Percentiles rank a stretch among this genome's conserved stretches.
These are phyloP conservation scores for Metschnikowia colocasiae DNA, from an alignment of 805 yeast genomes.

Conservation along the genomic window DNA sequence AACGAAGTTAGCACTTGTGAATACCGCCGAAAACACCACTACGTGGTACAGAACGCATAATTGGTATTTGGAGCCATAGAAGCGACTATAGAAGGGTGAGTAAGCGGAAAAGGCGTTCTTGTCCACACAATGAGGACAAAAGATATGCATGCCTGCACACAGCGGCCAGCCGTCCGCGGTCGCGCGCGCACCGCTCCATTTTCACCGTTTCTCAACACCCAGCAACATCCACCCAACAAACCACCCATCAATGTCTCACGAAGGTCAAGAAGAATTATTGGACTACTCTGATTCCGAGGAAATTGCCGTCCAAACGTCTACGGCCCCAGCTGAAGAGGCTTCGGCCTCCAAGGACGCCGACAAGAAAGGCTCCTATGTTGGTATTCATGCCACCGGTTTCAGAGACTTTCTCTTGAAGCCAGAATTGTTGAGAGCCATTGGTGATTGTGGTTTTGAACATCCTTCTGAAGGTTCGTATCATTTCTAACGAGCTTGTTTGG, in stretches of 20 bases:
- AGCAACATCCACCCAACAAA: conserved; percentile 1
- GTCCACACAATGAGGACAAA: neutral
- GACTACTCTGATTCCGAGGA: conserved; percentile 99
- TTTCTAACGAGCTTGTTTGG: conserved; percentile 6
- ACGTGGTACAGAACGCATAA: too few relatives aligned
- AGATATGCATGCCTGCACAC: neutral
- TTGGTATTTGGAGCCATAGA: too few relatives aligned
- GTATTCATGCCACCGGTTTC: conserved; percentile 97
- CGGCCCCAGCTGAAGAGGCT: conserved; percentile 50
- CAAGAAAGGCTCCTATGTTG: conserved; percentile 96
- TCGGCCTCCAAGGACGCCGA: conserved; percentile 58
- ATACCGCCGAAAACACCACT: too few relatives aligned
- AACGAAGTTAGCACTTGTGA: too few relatives aligned
- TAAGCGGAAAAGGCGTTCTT: neutral
- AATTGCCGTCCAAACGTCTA: conserved; percentile 58
- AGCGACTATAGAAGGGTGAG: neutral
- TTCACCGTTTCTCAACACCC: conserved; percentile 6
- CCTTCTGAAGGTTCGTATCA: conserved; percentile 92
- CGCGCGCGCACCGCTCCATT: conserved; percentile 6
- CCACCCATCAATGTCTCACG: conserved; percentile 65
- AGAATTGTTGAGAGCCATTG: conserved; percentile 93
- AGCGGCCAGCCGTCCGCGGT: neutral
- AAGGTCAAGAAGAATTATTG: conserved; percentile 98
- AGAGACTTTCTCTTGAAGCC: conserved; percentile 96
- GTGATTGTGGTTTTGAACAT: conserved; percentile 99